phyloP scores from a whole-genome alignment of 495 filamentous ascomycete genomes.

The Daldinia vernicosa region DNA sequence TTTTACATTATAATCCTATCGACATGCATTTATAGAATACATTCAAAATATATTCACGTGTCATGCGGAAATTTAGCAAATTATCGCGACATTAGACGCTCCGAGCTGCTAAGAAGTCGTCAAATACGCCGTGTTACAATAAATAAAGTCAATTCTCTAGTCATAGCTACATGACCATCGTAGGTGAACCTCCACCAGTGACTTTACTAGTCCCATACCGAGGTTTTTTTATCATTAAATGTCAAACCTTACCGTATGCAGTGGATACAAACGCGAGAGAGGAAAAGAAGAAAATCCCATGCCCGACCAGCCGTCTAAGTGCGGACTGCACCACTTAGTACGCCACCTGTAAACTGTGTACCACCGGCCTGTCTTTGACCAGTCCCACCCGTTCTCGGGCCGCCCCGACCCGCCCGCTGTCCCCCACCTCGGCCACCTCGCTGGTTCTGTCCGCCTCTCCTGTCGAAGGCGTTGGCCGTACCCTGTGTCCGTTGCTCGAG shows the following conservation, averaged over 20 bases:
- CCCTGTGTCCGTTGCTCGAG: constrained; percentile 96
- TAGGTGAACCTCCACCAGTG: constrained; percentile 17
- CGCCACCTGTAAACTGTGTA: constrained; percentile 67
- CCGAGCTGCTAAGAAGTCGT: no score
- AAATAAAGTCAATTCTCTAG: constrained; percentile 31
- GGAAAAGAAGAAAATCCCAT: constrained; percentile 16
- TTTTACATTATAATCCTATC: neutral
- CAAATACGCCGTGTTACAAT: neutral
- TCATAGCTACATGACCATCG: constrained; percentile 26
- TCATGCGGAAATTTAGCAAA: neutral
- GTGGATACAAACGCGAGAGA: constrained; percentile 43
- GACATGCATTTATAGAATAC: neutral
- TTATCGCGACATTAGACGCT: no score
- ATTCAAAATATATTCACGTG: neutral
- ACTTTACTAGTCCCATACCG: constrained; percentile 28
- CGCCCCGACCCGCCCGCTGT: constrained; percentile 73
- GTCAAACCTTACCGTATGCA: constrained; percentile 44
- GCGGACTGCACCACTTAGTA: constrained; percentile 63
- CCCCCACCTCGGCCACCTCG: constrained; percentile 77
- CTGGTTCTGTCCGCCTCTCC: constrained; percentile 79
- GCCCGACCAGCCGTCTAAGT: constrained; percentile 47
- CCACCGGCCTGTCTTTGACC: constrained; percentile 65
- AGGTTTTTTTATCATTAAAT: constrained; percentile 36
- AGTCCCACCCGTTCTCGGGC: constrained; percentile 62
- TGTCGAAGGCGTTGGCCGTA: constrained; percentile 92